Conservation (phyloP, 1,284 basidiomycete genomes). For the Porodaedalea pini region DNA sequence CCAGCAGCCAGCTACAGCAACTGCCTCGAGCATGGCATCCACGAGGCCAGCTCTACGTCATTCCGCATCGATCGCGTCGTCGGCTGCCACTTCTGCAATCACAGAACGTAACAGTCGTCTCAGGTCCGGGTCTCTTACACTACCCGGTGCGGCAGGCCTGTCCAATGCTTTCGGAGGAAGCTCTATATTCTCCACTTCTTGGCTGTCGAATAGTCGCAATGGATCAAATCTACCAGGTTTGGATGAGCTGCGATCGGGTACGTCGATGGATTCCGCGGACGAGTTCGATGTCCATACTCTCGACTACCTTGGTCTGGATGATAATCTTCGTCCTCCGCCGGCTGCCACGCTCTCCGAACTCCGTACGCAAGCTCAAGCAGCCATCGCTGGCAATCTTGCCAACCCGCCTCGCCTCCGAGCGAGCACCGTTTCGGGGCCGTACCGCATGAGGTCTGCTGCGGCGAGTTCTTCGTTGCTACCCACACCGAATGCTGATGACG, state of each 20-base stretch:
- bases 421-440: slow-evolving; percentile 86
- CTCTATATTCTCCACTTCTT: slow-evolving; percentile 83
- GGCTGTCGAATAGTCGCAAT: slow-evolving; percentile 65
- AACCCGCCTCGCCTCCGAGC: slow-evolving; percentile 78
- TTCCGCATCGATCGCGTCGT: slow-evolving; percentile 62
- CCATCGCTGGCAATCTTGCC: slow-evolving; percentile 77
- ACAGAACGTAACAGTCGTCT: slow-evolving; percentile 74
- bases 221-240: slow-evolving; percentile 58
- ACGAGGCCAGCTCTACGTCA: slow-evolving; percentile 75
- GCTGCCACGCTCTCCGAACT: slow-evolving; percentile 83
- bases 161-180: slow-evolving; percentile 79
- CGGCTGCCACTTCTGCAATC: slow-evolving; percentile 55
- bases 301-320: slow-evolving; percentile 92
- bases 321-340: slow-evolving; percentile 54
- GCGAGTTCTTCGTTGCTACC: slow-evolving; percentile 50
- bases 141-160: slow-evolving; percentile 67
- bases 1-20: slow-evolving; percentile 36
- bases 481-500: slow-evolving; percentile 60
- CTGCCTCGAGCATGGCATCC: slow-evolving; percentile 40
- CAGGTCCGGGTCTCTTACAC: slow-evolving; percentile 84
- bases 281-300: slow-evolving; percentile 91
- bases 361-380: slow-evolving; percentile 82
- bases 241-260: slow-evolving; percentile 76
- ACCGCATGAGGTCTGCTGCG: slow-evolving; percentile 59
- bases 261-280: slow-evolving; percentile 76